Conservation (phyloP, 192 early-diverging fungal species). For the Podila epicladia region DNA sequence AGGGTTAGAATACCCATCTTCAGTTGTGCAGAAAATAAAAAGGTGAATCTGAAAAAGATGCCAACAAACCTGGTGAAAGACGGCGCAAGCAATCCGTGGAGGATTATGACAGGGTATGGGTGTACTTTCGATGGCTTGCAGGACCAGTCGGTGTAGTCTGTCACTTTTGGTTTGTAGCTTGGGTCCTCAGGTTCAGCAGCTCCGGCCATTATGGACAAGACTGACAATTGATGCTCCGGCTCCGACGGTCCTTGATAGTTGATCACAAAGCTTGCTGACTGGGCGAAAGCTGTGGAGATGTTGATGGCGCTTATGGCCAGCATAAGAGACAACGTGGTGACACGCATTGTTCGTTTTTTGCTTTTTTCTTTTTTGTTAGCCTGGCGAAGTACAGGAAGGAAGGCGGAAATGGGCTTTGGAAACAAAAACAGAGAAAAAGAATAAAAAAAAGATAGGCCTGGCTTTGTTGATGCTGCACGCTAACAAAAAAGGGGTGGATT, state of each 20-base stretch:
- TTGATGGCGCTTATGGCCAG: too few relatives aligned
- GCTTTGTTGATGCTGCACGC: too few relatives aligned
- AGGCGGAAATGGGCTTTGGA: too few relatives aligned
- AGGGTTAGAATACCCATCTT: background rate
- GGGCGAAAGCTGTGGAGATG: too few relatives aligned
- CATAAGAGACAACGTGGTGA: too few relatives aligned
- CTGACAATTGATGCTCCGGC: background rate
- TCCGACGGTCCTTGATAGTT: background rate
- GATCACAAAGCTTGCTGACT: too few relatives aligned
- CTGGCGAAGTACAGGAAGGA: too few relatives aligned
- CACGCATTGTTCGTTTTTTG: too few relatives aligned
- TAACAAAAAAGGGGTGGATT: too few relatives aligned
- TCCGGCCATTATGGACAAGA: background rate
- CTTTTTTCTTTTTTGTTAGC: too few relatives aligned
- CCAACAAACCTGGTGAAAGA: conserved; percentile 2
- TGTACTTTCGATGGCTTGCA: background rate
- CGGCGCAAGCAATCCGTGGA: conserved; percentile 19
- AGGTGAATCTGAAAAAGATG: background rate
- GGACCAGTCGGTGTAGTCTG: conserved; percentile 10
- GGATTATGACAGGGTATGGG: conserved; percentile 16
- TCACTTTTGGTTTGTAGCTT: background rate
- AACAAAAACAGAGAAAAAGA: too few relatives aligned
- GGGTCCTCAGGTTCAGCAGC: background rate
- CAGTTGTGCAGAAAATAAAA: background rate
- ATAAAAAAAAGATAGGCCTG: too few relatives aligned